phyloP scores from a whole-genome alignment of 129 eudicot genomes.

The Pittosporum tobira region DNA sequence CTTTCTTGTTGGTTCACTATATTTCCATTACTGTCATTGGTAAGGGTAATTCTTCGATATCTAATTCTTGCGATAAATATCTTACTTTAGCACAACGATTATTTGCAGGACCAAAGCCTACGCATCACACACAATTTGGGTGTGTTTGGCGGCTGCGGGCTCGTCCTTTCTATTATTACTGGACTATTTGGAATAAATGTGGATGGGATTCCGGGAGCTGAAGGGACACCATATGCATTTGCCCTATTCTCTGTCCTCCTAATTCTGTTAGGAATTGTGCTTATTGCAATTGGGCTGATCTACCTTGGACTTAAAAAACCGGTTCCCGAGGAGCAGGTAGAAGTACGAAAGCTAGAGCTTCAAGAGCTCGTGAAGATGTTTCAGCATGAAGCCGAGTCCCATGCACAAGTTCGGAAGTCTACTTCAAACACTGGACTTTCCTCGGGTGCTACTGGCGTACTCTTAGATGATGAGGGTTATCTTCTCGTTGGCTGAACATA shows the following conservation, averaged over 20 bases:
- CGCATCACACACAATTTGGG: constrained; percentile 76
- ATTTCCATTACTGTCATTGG: too few species aligned
- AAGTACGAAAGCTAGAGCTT: constrained; percentile 52
- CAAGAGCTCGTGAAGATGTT: constrained; percentile 59
- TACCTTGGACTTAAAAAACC: constrained; percentile 58
- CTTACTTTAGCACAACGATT: neutral
- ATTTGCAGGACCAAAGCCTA: constrained; percentile 66
- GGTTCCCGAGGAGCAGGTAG: constrained; percentile 35
- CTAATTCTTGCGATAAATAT: neutral
- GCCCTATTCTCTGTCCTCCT: constrained; percentile 39
- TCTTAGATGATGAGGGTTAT: constrained; percentile 26
- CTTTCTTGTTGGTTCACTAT: too few species aligned
- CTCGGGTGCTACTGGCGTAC: constrained; percentile 13
- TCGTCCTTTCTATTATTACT: constrained; percentile 46
- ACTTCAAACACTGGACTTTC: constrained; percentile 11
- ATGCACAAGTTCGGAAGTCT: constrained; percentile 54
- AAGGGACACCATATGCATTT: constrained; percentile 48
- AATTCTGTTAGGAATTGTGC: constrained; percentile 34
- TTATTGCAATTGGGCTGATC: constrained; percentile 47
- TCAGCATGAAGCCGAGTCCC: constrained; percentile 57
- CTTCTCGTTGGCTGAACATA: constrained; percentile 33
- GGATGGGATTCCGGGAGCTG: constrained; percentile 64
- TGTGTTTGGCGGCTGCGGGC: constrained; percentile 95
- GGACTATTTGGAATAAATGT: constrained; percentile 69
- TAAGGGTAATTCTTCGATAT: too few species aligned